phyloP scores from a whole-genome alignment of 768 basidiomycete species.

The Lentinula guzmanii region DNA sequence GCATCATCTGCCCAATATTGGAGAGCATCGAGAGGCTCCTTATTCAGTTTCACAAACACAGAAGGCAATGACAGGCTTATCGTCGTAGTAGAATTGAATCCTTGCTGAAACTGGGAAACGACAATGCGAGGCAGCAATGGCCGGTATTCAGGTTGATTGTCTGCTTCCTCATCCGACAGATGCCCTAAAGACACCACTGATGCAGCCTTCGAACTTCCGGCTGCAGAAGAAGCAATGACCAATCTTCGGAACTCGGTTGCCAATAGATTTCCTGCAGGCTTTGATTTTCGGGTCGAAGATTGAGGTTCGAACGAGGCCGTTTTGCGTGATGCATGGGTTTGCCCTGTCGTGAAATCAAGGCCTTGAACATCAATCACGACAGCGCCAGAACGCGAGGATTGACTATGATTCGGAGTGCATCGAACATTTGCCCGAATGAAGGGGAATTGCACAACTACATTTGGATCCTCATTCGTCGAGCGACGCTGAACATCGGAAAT shows the following conservation, averaged over 20 bases:
- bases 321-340: not conserved
- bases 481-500: not conserved
- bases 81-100: slow-evolving; percentile 7
- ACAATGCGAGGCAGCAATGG: not conserved
- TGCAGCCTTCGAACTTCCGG: not conserved
- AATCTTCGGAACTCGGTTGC: not conserved
- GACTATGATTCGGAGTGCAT: slow-evolving; percentile 47
- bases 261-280: not conserved
- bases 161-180: not conserved
- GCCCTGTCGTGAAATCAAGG: slow-evolving; percentile 19
- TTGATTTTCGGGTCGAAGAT: not conserved
- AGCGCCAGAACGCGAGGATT: slow-evolving; percentile 57
- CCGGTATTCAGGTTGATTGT: not conserved
- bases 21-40: slow-evolving; percentile 64
- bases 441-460: slow-evolving; percentile 14
- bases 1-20: slow-evolving; percentile 89
- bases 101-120: not conserved
- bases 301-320: not conserved
- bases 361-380: slow-evolving; percentile 59
- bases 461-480: not conserved
- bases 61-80: slow-evolving; percentile 52
- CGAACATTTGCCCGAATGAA: slow-evolving; percentile 66
- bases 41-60: slow-evolving; percentile 54
- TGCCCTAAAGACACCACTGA: not conserved
- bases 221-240: not conserved